phyloP scores from a whole-genome alignment of 495 filamentous ascomycete genomes.

The Neurospora sp. region DNA sequence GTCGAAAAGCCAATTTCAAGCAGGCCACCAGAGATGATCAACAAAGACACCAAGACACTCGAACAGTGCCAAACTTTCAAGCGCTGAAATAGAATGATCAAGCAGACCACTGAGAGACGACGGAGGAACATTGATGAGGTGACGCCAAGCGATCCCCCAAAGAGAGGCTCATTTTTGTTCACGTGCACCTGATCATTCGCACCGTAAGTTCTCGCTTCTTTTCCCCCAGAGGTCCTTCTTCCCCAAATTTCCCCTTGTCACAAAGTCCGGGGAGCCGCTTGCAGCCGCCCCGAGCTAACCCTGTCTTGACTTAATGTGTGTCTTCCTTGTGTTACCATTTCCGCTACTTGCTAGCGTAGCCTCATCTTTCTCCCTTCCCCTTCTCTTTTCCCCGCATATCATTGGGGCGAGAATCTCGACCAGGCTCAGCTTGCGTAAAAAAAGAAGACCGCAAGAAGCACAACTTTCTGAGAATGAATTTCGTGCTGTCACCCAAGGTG shows the following conservation, averaged over 20 bases:
- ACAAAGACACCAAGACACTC: background rate
- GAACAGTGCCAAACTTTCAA: background rate
- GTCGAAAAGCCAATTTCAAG: background rate
- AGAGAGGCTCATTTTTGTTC: slow-evolving; percentile 8
- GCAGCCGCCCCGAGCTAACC: slow-evolving; percentile 12
- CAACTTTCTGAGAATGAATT: background rate
- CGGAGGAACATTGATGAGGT: background rate
- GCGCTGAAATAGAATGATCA: background rate
- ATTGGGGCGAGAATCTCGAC: background rate
- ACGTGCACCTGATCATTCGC: slow-evolving; percentile 23
- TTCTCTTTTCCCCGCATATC: background rate
- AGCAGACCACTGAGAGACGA: background rate
- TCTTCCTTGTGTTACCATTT: background rate
- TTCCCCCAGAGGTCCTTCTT: background rate
- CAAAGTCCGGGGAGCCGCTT: slow-evolving; percentile 14
- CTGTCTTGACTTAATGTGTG: background rate
- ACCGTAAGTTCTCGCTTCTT: background rate
- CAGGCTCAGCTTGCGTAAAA: background rate
- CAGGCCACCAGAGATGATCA: background rate
- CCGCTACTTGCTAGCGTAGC: background rate
- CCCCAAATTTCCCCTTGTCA: background rate
- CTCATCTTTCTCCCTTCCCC: background rate
- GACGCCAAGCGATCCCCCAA: background rate
- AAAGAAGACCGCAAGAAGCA: background rate
- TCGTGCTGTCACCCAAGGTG: background rate